A percentile compares a stretch with the other conserved stretches of the same genome.
Conservation (phyloP, 345 rosid genomes). For the Rhodomyrtus tomentosa region DNA sequence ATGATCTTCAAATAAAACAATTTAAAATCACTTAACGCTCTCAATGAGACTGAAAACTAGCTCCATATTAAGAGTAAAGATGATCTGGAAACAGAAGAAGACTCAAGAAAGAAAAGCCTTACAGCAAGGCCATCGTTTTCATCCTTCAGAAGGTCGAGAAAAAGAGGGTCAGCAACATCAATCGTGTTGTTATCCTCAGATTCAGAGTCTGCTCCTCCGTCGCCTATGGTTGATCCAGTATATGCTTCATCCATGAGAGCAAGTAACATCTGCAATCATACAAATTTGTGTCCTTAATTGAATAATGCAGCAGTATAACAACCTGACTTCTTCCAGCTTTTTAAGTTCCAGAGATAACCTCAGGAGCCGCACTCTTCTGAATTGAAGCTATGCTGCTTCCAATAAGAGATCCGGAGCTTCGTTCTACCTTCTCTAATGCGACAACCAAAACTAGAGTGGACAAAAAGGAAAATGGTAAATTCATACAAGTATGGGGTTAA, state of each 20-base stretch:
- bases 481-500: background rate
- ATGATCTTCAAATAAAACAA: background rate
- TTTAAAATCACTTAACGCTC: background rate
- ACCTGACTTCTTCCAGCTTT: background rate
- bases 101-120: slow-evolving; percentile 8
- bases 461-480: slow-evolving; percentile 1
- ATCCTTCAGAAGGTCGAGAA: slow-evolving; percentile 96
- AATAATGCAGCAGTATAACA: background rate
- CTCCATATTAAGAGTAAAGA: background rate
- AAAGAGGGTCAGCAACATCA: slow-evolving; percentile 78
- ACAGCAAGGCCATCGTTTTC: slow-evolving; percentile 97
- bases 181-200: slow-evolving; percentile 77
- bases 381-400: slow-evolving; percentile 90
- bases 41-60: background rate
- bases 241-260: slow-evolving; percentile 99
- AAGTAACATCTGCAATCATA: slow-evolving; percentile 71
- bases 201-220: slow-evolving; percentile 86
- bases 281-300: background rate
- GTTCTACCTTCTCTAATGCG: slow-evolving; percentile 86
- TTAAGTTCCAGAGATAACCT: slow-evolving; percentile 34
- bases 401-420: slow-evolving; percentile 69
- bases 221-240: slow-evolving; percentile 90
- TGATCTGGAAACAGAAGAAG: background rate
- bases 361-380: slow-evolving; percentile 94
- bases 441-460: slow-evolving; percentile 60